Evolutionary conservation across 2,329 filamentous ascomycete genomes (phyloP).

Genomic region (Sphaceloma murrayae): DNA sequence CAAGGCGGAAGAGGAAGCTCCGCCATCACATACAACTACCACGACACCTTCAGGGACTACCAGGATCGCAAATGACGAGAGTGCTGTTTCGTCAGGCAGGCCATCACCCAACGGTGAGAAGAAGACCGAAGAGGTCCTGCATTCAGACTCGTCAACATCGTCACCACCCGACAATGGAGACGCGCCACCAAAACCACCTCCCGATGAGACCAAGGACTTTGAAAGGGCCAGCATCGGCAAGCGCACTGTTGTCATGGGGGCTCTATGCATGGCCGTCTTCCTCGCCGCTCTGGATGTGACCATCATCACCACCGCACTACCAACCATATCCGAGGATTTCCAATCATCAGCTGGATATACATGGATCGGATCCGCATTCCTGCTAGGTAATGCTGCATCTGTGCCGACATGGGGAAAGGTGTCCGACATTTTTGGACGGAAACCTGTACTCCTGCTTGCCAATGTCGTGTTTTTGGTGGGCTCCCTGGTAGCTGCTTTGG

Average conservation of each 20-base stretch:
- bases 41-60: background rate
- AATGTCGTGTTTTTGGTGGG: constrained; percentile 54
- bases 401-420: constrained; percentile 54
- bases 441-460: constrained; percentile 50
- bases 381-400: constrained; percentile 41
- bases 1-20: background rate
- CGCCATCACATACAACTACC: background rate
- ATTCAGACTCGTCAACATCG: background rate
- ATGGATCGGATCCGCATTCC: constrained; percentile 46
- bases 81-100: too few species aligned
- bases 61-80: too few species aligned
- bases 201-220: constrained; percentile 20
- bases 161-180: constrained; percentile 1
- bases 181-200: constrained; percentile 2
- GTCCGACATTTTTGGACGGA: constrained; percentile 58
- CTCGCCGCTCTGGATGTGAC: constrained; percentile 54
- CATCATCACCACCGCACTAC: constrained; percentile 53
- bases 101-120: too few species aligned
- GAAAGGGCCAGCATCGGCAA: constrained; percentile 30
- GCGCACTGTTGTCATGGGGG: constrained; percentile 42
- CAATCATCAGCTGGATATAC: constrained; percentile 42
- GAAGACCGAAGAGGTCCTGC: constrained; percentile 6
- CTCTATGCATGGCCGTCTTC: constrained; percentile 45
- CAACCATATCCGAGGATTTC: constrained; percentile 49
- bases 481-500: constrained; percentile 50